Base-by-base conservation (phyloP, 129 eudicot species). In the Ambrosia artemisiifolia region DNA sequence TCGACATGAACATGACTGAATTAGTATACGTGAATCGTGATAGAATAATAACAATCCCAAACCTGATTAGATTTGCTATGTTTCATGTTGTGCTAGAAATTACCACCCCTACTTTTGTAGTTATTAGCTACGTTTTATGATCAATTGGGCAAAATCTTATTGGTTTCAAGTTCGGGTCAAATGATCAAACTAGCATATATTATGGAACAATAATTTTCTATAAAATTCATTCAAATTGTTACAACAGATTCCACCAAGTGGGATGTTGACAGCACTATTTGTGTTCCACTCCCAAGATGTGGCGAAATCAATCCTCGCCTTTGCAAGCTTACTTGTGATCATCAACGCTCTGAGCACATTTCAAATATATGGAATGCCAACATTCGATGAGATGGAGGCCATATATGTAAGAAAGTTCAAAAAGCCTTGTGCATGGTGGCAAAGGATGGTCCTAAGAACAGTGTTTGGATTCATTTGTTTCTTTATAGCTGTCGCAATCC, bases 281-380 rank as follows among this genome's bases (percentile, higher is more conserved):
- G 65, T 28, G 3, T 59, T 11, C 42, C 65, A 59, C 65, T 59
- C 65, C 30, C 65, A 59, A 59, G 65, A 59, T 10, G 65, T 59
- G 65, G 40, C 65, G 3, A 59, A 59, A 59, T 28, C 65, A 1
- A 18, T 59, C 19, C 65, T 59, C 5, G 65, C 18, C 65, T 59
- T 59, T 1, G 33, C 65, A 59, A 59, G 65, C 18, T 11, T 59
- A 13, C 65, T 59, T 11, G 65, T 59, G 17, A 59, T 59, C 65
- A 11, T 59, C 18, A 59, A 59, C 11, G 65, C 65, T 1, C 16
- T 59, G 30, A 59, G 42, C 38, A 11, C 65, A 13, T 59, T 59
- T 32, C 65, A 59, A 59, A 59, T 59, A 17, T 59, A 59, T 13
- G 65, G 18, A 13, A 59, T 59, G 65, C 65, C 65, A 30, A 8